Conservation (phyloP, 148 eudicot species). For the Simmondsia chinensis region DNA sequence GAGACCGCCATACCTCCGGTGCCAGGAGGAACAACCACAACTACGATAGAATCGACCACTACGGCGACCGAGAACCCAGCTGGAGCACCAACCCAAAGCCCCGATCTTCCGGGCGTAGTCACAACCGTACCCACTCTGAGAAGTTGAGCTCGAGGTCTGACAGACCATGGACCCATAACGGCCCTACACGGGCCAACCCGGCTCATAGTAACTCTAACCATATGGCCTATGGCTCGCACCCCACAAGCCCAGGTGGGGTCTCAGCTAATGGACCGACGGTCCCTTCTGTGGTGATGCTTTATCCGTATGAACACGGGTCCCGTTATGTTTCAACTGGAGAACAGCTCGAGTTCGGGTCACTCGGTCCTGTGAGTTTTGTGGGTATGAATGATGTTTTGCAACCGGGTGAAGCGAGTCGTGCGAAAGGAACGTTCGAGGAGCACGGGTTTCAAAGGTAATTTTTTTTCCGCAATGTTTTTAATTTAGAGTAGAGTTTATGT, state of each 20-base stretch:
- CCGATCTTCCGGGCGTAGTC: conserved; percentile 27
- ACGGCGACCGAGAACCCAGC: conserved; percentile 29
- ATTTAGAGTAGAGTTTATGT: no score
- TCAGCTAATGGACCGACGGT: conserved; percentile 15
- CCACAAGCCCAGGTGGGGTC: no score
- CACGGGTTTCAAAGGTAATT: no score
- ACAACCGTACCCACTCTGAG: conserved; percentile 29
- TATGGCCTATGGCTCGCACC: no score
- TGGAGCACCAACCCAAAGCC: conserved; percentile 28
- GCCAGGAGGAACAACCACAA: conserved; percentile 28
- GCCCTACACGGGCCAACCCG: conserved; percentile 10
- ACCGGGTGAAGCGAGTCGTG: no score
- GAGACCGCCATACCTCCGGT: conserved; percentile 25
- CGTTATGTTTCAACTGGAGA: conserved; percentile 25
- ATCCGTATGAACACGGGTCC: conserved; percentile 26
- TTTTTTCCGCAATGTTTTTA: no score
- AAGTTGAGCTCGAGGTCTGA: conserved; percentile 27
- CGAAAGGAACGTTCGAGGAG: no score
- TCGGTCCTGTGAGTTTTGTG: conserved; percentile 23
- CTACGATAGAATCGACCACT: conserved; percentile 31
- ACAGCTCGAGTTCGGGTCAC: conserved; percentile 31
- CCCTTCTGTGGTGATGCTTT: conserved; percentile 26
- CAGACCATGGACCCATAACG: conserved; percentile 18
- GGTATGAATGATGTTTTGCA: conserved; percentile 11
- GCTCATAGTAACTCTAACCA: no score